Evolutionary conservation across 2,329 filamentous ascomycete genomes (phyloP).

Genomic region (Beauveria australis): DNA sequence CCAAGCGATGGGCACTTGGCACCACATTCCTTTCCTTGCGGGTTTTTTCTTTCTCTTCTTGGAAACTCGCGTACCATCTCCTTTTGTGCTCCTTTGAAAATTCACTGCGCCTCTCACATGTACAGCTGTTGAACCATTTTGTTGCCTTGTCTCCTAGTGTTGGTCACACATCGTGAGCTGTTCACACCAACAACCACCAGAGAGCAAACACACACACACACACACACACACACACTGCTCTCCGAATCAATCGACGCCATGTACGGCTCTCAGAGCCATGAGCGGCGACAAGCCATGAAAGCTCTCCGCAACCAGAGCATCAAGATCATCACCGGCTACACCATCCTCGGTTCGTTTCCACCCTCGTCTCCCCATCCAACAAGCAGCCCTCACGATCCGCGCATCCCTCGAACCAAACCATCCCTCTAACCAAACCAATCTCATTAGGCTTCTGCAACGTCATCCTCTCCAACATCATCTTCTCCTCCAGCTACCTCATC

Average conservation of each 20-base stretch:
- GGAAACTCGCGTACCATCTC: no score
- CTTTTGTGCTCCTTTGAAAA: no score
- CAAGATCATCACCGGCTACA: constrained; percentile 8
- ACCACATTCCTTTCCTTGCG: no score
- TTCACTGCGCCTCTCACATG: no score
- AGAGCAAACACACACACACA: no score
- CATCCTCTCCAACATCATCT: constrained; percentile 22
- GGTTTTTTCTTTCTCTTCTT: no score
- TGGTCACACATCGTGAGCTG: no score
- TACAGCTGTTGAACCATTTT: no score
- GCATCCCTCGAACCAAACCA: no score
- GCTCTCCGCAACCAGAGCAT: constrained; percentile 5
- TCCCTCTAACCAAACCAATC: background rate
- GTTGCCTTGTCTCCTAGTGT: no score
- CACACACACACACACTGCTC: no score
- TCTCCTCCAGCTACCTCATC: constrained; percentile 27
- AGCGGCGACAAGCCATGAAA: constrained; percentile 2
- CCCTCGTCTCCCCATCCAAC: background rate
- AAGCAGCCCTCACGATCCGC: background rate
- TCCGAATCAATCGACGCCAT: background rate
- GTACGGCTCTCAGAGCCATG: background rate
- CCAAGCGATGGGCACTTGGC: no score
- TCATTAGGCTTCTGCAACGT: constrained; percentile 23
- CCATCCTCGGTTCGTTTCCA: constrained; percentile 5
- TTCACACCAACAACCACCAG: background rate